These are phyloP conservation scores for Kwoniella botswanensis DNA, from an alignment of 768 basidiomycete species.

Conservation along the genomic window DNA sequence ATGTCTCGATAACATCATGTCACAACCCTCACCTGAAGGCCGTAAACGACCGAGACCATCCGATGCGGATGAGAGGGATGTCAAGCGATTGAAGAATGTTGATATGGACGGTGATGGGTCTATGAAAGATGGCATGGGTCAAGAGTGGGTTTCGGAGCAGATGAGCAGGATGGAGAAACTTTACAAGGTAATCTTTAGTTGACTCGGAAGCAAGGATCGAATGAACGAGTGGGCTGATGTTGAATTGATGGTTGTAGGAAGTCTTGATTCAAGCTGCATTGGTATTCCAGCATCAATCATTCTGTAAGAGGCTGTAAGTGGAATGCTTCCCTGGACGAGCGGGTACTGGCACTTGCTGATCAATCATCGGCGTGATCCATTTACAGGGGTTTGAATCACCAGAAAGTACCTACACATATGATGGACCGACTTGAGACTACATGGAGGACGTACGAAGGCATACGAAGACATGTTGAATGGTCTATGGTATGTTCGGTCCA, in stretches of 20 bases:
- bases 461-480: constrained; percentile 20
- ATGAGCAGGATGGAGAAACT: constrained; percentile 25
- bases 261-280: constrained; percentile 25
- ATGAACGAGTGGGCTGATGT: neutral
- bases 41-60: constrained; percentile 19
- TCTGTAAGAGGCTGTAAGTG: constrained; percentile 24
- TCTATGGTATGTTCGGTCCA: constrained; percentile 8
- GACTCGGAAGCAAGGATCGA: no score
- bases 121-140: neutral
- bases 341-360: no score
- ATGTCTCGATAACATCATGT: neutral
- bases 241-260: constrained; percentile 11
- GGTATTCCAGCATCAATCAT: constrained; percentile 30
- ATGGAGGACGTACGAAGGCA: constrained; percentile 23
- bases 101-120: neutral
- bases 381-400: constrained; percentile 7
- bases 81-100: constrained; percentile 15
- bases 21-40: constrained; percentile 9
- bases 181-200: constrained; percentile 13
- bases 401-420: constrained; percentile 21
- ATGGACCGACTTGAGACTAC: constrained; percentile 24
- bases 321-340: neutral
- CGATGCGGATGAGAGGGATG: constrained; percentile 15
- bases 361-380: no score
- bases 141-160: constrained; percentile 11